phyloP scores from a whole-genome alignment of 1,139 yeast species.

The Hemisphaericaspora xylanilytica region DNA sequence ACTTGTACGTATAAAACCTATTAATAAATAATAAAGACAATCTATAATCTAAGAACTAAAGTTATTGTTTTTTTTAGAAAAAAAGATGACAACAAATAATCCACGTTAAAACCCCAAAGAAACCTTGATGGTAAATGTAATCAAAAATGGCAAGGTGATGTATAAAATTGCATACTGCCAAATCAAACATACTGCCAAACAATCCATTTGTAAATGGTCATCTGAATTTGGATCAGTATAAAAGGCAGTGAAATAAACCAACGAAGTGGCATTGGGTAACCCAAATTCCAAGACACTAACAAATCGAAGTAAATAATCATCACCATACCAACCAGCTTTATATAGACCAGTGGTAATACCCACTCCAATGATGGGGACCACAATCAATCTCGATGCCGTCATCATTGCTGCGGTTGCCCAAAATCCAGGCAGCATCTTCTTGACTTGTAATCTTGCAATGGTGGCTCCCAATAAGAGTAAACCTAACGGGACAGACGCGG shows the following conservation, averaged over 20 bases:
- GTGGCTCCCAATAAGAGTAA: conserved; percentile 81
- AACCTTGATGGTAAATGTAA: conserved; percentile 53
- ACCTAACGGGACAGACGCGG: conserved; percentile 88
- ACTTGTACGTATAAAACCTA: too few species aligned
- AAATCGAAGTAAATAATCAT: conserved; percentile 53
- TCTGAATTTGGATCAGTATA: conserved; percentile 64
- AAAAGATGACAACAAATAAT: background rate
- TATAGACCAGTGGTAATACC: conserved; percentile 44
- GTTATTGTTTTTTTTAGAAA: too few species aligned
- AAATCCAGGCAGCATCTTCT: conserved; percentile 61
- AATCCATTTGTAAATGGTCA: conserved; percentile 75
- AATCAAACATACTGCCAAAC: conserved; percentile 70
- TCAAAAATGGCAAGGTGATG: conserved; percentile 64
- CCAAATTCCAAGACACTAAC: conserved; percentile 76
- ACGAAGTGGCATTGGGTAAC: conserved; percentile 82
- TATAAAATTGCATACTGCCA: conserved; percentile 63
- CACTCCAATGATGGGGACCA: conserved; percentile 46
- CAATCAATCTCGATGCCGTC: conserved; percentile 33
- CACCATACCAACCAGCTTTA: conserved; percentile 48
- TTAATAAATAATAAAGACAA: too few species aligned
- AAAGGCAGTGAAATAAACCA: conserved; percentile 81
- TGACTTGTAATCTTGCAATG: conserved; percentile 65
- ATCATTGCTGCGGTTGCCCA: conserved; percentile 56
- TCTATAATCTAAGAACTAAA: too few species aligned
- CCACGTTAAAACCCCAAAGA: conserved; percentile 24